Evolutionary conservation across 805 yeast genomes (phyloP).

Genomic region (Schwanniomyces vanrijiae): DNA sequence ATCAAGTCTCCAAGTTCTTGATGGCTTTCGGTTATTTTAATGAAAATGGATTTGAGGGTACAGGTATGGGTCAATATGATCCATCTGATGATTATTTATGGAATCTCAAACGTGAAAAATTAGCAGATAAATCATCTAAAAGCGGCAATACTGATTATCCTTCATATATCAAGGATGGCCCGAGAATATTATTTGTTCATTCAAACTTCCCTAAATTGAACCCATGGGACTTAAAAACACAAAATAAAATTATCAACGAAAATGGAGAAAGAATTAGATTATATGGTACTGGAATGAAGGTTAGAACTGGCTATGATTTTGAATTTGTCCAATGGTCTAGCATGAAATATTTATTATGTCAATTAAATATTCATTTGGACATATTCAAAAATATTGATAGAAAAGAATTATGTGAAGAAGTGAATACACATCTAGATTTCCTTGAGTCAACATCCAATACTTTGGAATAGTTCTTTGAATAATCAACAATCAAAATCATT

Average conservation of each 20-base stretch:
- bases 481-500: too few species aligned
- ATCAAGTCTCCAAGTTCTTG: constrained; percentile 54
- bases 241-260: constrained; percentile 39
- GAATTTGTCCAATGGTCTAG: constrained; percentile 60
- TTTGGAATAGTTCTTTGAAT: constrained; percentile 24
- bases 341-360: constrained; percentile 57
- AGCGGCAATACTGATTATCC: neutral
- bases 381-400: constrained; percentile 43
- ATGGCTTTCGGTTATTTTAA: constrained; percentile 51
- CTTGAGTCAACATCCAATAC: constrained; percentile 37
- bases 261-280: constrained; percentile 52
- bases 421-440: constrained; percentile 45
- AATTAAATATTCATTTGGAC: constrained; percentile 43
- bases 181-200: constrained; percentile 53
- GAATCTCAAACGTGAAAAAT: constrained; percentile 13
- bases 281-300: constrained; percentile 57
- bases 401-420: constrained; percentile 48
- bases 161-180: constrained; percentile 13
- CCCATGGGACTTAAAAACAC: constrained; percentile 53
- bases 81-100: constrained; percentile 57
- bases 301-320: constrained; percentile 54
- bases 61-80: constrained; percentile 76
- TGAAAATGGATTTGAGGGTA: constrained; percentile 52
- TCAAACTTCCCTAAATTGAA: constrained; percentile 68
- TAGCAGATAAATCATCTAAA: constrained; percentile 3